Conservation (phyloP, 768 basidiomycete species). For the Calocera cornea region DNA sequence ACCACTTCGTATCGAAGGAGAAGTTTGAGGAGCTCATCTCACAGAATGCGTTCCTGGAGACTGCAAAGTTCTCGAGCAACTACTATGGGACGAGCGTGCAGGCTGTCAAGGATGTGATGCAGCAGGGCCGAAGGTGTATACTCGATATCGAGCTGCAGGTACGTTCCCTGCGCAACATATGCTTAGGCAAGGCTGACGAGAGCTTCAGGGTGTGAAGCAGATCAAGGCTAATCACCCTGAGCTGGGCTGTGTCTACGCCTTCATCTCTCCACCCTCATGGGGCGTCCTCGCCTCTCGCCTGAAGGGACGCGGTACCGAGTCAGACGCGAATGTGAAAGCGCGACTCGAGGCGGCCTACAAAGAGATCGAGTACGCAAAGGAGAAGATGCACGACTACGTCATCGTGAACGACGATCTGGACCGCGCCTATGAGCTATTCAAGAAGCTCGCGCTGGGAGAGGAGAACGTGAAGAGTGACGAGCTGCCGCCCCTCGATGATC, state of each 20-base stretch:
- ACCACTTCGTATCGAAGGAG: constrained; percentile 69
- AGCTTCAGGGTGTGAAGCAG: constrained; percentile 70
- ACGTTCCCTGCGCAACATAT: constrained; percentile 17
- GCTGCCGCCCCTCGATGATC: constrained; percentile 38
- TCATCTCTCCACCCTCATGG: constrained; percentile 80
- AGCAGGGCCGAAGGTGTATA: constrained; percentile 67
- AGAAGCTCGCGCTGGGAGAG: constrained; percentile 61
- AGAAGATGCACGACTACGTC: constrained; percentile 64
- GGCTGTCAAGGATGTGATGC: constrained; percentile 54
- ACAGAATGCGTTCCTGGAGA: constrained; percentile 75
- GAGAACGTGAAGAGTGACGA: constrained; percentile 38
- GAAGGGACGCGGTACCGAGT: constrained; percentile 70
- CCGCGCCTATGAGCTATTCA: constrained; percentile 64
- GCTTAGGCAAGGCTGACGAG: neutral
- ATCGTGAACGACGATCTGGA: constrained; percentile 87
- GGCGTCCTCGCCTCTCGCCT: constrained; percentile 56
- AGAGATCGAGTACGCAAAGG: constrained; percentile 75
- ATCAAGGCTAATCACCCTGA: constrained; percentile 56
- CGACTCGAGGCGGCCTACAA: constrained; percentile 63
- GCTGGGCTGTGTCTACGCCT: constrained; percentile 76
- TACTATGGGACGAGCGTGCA: constrained; percentile 82
- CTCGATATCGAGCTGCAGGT: constrained; percentile 96
- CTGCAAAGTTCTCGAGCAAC: constrained; percentile 86
- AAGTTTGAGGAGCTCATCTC: constrained; percentile 55
- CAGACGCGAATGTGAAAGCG: constrained; percentile 52